Conservation (phyloP, 352 stramenopile species). For the Pythium utonaiense region DNA sequence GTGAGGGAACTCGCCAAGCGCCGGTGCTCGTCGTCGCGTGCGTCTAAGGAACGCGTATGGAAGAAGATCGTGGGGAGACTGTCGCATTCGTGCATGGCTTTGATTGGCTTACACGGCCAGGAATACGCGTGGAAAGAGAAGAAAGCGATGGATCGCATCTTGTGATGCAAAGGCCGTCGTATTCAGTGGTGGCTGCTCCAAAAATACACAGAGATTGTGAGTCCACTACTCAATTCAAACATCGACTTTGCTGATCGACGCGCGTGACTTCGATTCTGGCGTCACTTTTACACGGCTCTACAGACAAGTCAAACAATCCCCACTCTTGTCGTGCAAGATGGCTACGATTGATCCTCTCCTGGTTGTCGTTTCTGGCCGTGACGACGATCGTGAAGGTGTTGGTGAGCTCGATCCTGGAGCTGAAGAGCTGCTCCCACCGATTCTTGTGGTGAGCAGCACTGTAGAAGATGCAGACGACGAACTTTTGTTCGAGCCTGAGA, state of each 20-base stretch:
- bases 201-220: not conserved
- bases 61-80: too few relatives aligned
- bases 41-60: too few relatives aligned
- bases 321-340: not conserved
- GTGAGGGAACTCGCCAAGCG: too few relatives aligned
- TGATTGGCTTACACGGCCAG: not conserved
- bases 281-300: not conserved
- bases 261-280: not conserved
- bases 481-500: slow-evolving; percentile 18
- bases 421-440: not conserved
- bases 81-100: too few relatives aligned
- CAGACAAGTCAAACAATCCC: not conserved
- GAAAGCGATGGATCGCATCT: not conserved
- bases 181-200: not conserved
- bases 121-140: not conserved
- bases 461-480: slow-evolving; percentile 18
- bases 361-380: too few relatives aligned
- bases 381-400: not conserved
- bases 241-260: not conserved
- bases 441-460: slow-evolving; percentile 8
- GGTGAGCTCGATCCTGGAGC: not conserved
- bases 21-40: too few relatives aligned
- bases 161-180: not conserved
- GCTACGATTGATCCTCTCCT: not conserved
- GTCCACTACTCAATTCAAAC: not conserved